These are phyloP conservation scores for Tricholoma furcatifolium DNA, from an alignment of 768 basidiomycete species.

Conservation along the genomic window DNA sequence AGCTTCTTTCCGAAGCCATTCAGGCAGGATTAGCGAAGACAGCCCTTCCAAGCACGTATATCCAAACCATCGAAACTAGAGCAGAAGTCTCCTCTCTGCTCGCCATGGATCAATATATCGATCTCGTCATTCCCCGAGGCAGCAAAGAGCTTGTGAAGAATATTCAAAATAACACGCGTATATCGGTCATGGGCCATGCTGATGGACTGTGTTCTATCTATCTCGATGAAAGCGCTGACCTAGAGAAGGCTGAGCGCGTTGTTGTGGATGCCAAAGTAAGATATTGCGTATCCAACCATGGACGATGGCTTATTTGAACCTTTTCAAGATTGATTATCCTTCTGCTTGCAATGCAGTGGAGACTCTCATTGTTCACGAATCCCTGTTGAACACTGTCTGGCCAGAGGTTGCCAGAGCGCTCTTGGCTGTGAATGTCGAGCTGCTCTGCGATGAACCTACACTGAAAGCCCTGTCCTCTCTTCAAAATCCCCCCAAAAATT, in stretches of 20 bases:
- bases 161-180: slow-evolving; percentile 88
- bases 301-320: not conserved
- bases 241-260: slow-evolving; percentile 77
- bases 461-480: slow-evolving; percentile 50
- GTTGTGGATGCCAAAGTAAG: slow-evolving; percentile 89
- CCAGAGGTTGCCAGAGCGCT: slow-evolving; percentile 73
- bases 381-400: slow-evolving; percentile 75
- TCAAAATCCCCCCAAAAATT: slow-evolving; percentile 34
- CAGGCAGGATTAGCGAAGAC: slow-evolving; percentile 73
- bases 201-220: slow-evolving; percentile 93
- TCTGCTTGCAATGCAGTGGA: slow-evolving; percentile 95
- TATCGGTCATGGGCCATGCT: slow-evolving; percentile 99
- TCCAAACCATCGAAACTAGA: slow-evolving; percentile 90
- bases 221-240: slow-evolving; percentile 79
- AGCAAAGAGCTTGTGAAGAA: slow-evolving; percentile 86
- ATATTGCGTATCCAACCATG: not conserved
- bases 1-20: slow-evolving; percentile 77
- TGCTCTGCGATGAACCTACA: slow-evolving; percentile 75
- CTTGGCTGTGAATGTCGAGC: slow-evolving; percentile 63
- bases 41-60: slow-evolving; percentile 71
- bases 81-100: slow-evolving; percentile 89
- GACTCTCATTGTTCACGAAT: slow-evolving; percentile 82
- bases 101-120: slow-evolving; percentile 87
- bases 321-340: slow-evolving; percentile 82
- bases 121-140: slow-evolving; percentile 95